Evolutionary conservation across 2,329 filamentous ascomycete genomes (phyloP), one percentile per base, ranked within the genome.

Genomic region (Cercospora brassicicola): DNA sequence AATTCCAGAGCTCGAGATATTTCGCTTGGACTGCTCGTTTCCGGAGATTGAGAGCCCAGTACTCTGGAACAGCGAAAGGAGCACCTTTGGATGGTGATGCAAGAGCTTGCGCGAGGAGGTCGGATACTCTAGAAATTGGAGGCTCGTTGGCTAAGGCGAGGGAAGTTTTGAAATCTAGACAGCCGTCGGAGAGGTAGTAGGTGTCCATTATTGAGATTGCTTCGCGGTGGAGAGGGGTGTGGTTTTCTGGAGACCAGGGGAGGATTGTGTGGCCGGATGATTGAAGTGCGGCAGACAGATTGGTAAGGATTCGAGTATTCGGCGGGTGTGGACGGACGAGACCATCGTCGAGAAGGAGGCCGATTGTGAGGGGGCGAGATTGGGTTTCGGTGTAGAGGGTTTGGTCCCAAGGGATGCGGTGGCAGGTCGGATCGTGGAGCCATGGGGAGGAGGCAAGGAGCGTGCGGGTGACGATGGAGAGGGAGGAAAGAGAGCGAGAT

Each of bases 41-140:
- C 28, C 82, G 81, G 68, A 81, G 86, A 77, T 90, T 90, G 6
- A 91, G 81, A 71, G 90, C 87, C 89, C 88, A 91, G 77, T 90
- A 91, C 4, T 88, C 81, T 66, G 87, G 89, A 0, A 90, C 87
- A 0, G 86, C 88, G 13, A 90, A 86, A 0, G 23, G 13, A 1
- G 13, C 23, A 2, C 53, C 53, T 0, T 86, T 75, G 18, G 18
- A 23, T 0, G 18, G 45, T 2, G 45, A 48, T 2, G 45, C 10
- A 81, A 71, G 1, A 82, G 85, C 0, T 82, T 80, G 62, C 86
- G 85, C 13, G 8, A 90, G 76, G 5, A 90, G 80, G 0, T 79
- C 81, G 72, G 89, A 81, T 0, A 90, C 87, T 64, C 88, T 85
- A 0, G 85, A 84, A 3, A 89, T 83, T 48, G 83, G 84, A 0